These are phyloP conservation scores for Debaryomyces sp. DNA, from an alignment of 1,139 yeast genomes.

Conservation along the genomic window DNA sequence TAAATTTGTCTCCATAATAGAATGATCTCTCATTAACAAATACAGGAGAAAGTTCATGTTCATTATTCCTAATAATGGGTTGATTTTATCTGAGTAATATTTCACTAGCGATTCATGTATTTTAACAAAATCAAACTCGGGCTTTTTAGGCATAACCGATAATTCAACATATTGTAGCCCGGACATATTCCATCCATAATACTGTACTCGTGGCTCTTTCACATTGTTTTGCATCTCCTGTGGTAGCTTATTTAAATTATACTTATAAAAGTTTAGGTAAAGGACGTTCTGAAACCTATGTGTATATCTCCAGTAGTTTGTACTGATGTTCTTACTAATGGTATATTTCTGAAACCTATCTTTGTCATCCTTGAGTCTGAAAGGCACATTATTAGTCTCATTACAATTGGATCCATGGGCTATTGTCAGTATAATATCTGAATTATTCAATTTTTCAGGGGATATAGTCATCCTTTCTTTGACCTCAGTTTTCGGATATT, in stretches of 20 bases:
- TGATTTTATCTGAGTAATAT: background rate
- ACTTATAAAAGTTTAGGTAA: background rate
- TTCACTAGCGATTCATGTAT: background rate
- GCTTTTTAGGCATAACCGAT: background rate
- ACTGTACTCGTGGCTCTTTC: background rate
- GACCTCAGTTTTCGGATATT: background rate
- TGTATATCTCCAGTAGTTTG: background rate
- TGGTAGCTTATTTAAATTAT: conserved; percentile 1
- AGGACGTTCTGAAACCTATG: conserved; percentile 4
- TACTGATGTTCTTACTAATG: background rate
- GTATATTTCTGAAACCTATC: background rate
- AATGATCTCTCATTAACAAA: background rate
- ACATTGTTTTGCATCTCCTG: background rate
- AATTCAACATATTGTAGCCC: background rate
- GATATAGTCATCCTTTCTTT: background rate
- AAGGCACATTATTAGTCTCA: background rate
- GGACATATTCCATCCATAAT: conserved; percentile 8
- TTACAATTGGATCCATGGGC: background rate
- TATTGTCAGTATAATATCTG: background rate
- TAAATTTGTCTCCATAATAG: background rate
- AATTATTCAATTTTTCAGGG: background rate
- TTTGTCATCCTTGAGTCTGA: background rate
- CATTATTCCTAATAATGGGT: conserved; percentile 3
- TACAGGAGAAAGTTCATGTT: background rate
- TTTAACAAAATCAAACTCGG: background rate